Percentiles rank a stretch among this genome's conserved stretches.
Evolutionary conservation across 1,284 basidiomycete genomes (phyloP).

Genomic region (Moesziomyces sp.): DNA sequence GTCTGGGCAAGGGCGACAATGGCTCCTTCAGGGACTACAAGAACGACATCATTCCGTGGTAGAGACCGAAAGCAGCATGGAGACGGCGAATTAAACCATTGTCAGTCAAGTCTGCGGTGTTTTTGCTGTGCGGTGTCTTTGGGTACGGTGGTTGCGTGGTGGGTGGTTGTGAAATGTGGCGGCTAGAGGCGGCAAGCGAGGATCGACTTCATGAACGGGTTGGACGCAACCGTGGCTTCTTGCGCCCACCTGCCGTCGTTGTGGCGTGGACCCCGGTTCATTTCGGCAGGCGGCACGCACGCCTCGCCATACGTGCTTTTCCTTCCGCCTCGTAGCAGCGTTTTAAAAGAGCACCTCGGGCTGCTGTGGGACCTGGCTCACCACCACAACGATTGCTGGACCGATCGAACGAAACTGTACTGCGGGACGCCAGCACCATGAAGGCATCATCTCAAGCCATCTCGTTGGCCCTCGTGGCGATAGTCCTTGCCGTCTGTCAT

Average conservation of each 20-base stretch:
- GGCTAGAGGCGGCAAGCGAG: not conserved
- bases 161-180: not conserved
- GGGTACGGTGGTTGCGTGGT: not conserved
- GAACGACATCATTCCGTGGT: slow-evolving; percentile 72
- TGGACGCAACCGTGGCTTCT: not conserved
- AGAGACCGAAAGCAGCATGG: not conserved
- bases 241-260: not conserved
- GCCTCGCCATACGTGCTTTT: too few relatives aligned
- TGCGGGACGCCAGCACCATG: too few relatives aligned
- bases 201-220: not conserved
- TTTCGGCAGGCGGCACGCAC: not conserved
- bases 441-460: too few relatives aligned
- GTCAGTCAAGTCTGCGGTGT: not conserved
- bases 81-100: not conserved
- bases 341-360: too few relatives aligned
- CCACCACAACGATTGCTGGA: too few relatives aligned
- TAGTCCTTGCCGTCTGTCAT: not conserved
- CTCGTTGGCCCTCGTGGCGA: not conserved
- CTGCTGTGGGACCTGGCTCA: too few relatives aligned
- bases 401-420: too few relatives aligned
- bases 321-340: too few relatives aligned
- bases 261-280: not conserved
- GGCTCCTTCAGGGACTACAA: slow-evolving; percentile 79
- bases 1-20: slow-evolving; percentile 71
- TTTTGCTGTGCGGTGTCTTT: not conserved